A percentile compares a stretch with the other conserved stretches of the same genome.
Conservation (phyloP, 2,329 filamentous ascomycete genomes). For the Colletotrichum incanum region DNA sequence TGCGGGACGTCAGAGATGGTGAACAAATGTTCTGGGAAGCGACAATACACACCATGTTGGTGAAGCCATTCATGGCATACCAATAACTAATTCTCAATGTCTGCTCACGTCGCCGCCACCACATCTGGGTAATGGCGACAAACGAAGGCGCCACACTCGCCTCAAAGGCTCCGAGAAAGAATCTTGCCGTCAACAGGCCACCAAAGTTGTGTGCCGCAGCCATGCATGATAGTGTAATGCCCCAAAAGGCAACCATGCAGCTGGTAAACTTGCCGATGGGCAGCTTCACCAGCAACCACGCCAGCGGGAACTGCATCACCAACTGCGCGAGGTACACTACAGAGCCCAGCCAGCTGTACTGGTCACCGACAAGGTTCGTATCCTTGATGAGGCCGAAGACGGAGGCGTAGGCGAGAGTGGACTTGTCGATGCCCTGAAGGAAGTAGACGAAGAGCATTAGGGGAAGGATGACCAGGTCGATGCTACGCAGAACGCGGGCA, state of each 20-base stretch:
- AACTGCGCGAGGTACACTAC: conserved; percentile 74
- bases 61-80: conserved; percentile 52
- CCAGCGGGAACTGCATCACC: conserved; percentile 70
- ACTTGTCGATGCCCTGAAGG: conserved; percentile 62
- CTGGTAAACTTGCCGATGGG: conserved; percentile 70
- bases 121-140: conserved; percentile 65
- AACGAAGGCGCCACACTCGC: conserved; percentile 63
- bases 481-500: conserved; percentile 54
- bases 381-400: conserved; percentile 75
- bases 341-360: conserved; percentile 75
- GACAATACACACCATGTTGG: conserved; percentile 34
- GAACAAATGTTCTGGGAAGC: accelerated
- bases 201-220: conserved; percentile 64
- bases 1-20: conserved; percentile 44
- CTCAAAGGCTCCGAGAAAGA: conserved; percentile 64
- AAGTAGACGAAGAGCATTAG: conserved; percentile 74
- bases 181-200: conserved; percentile 61
- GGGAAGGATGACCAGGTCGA: conserved; percentile 59
- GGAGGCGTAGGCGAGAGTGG: conserved; percentile 65
- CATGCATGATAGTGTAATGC: conserved; percentile 65
- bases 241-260: conserved; percentile 69
- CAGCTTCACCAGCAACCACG: conserved; percentile 66
- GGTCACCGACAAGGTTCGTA: conserved; percentile 68
- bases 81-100: conserved; percentile 51
- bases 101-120: conserved; percentile 54